Conservation (phyloP, 2,329 filamentous ascomycete species). For the Talaromyces verruculosus region DNA sequence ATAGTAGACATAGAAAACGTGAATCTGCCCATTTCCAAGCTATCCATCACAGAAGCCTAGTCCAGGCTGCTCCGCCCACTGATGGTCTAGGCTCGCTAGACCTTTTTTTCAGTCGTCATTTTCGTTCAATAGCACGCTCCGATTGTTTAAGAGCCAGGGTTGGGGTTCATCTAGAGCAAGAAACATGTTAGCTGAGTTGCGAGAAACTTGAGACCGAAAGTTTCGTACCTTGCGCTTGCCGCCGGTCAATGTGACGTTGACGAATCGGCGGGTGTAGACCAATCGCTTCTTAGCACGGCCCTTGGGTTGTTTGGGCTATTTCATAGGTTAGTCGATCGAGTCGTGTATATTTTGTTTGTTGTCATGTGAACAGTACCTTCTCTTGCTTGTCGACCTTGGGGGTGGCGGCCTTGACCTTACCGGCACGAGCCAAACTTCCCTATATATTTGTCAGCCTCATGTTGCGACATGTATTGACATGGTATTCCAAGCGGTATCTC, state of each 20-base stretch:
- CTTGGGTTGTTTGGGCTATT: constrained; percentile 92
- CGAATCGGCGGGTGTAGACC: constrained; percentile 89
- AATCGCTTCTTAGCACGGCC: constrained; percentile 92
- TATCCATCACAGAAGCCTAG: constrained; percentile 3
- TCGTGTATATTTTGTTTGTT: background rate
- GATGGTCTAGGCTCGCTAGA: constrained; percentile 2
- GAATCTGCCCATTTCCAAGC: constrained; percentile 14
- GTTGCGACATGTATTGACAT: background rate
- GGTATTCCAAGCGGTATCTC: background rate
- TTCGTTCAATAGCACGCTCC: constrained; percentile 10
- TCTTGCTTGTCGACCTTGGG: constrained; percentile 56
- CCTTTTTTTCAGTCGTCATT: constrained; percentile 10
- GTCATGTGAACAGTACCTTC: constrained; percentile 11
- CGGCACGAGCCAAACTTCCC: constrained; percentile 76
- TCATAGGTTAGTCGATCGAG: constrained; percentile 64
- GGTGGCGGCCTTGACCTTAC: constrained; percentile 88
- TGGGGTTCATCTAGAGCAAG: constrained; percentile 21
- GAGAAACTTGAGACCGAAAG: background rate
- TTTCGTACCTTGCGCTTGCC: constrained; percentile 85
- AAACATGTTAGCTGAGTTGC: background rate
- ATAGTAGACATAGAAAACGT: constrained; percentile 15
- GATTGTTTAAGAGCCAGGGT: constrained; percentile 21
- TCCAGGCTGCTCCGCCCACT: constrained; percentile 6
- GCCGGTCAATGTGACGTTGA: constrained; percentile 88
- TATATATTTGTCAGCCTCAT: background rate